Conservation (phyloP, 352 stramenopile genomes). For the Phytopythium cucurbitacearum region DNA sequence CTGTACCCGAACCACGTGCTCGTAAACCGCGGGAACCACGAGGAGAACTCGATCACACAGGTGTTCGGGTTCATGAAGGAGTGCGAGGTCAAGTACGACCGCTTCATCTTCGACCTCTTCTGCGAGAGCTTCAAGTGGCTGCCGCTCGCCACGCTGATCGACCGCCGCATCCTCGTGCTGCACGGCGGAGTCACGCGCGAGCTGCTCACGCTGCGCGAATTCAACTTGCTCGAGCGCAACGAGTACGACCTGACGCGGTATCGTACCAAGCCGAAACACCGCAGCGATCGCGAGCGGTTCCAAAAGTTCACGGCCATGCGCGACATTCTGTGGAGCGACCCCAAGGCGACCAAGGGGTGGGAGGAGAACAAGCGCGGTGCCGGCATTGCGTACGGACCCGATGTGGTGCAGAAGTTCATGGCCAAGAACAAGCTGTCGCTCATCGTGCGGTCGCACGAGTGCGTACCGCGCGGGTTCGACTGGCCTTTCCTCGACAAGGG, state of each 20-base stretch:
- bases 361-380: constrained; percentile 80
- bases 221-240: constrained; percentile 52
- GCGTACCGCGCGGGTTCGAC: constrained; percentile 73
- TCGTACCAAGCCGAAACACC: constrained; percentile 52
- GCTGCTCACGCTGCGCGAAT: constrained; percentile 40
- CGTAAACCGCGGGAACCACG: constrained; percentile 85
- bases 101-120: constrained; percentile 74
- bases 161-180: constrained; percentile 68
- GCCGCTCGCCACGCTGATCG: constrained; percentile 69
- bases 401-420: constrained; percentile 86
- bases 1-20: constrained; percentile 69
- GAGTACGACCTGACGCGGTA: constrained; percentile 77
- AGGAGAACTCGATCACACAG: constrained; percentile 82
- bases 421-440: constrained; percentile 77
- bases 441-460: constrained; percentile 85
- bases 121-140: constrained; percentile 78
- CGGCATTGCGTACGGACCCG: constrained; percentile 69
- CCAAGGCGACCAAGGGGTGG: constrained; percentile 55
- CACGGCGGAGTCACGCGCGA: constrained; percentile 81
- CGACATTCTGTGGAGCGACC: constrained; percentile 83
- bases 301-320: constrained; percentile 71
- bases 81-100: constrained; percentile 80
- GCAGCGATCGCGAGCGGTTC: constrained; percentile 42
- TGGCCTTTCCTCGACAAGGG: constrained; percentile 78
- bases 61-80: constrained; percentile 88